phyloP scores from a whole-genome alignment of 108 stramenopile species.

The Cyclostephanos tholiformis region DNA sequence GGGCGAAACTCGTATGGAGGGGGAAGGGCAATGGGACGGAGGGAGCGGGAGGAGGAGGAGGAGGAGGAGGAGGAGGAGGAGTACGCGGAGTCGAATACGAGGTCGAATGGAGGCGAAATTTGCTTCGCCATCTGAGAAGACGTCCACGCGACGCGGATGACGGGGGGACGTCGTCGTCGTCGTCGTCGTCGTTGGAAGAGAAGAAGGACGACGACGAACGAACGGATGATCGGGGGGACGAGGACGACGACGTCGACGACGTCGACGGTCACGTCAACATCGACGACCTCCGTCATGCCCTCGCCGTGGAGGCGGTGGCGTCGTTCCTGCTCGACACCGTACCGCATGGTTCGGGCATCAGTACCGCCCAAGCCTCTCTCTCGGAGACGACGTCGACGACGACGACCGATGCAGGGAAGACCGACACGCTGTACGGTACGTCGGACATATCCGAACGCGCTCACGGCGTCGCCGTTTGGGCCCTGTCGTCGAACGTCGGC shows the following conservation, averaged over 20 bases:
- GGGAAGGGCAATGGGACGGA: slow-evolving; percentile 6
- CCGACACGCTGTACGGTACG: neutral
- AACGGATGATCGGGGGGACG: neutral
- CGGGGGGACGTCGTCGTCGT: no score
- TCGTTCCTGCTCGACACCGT: slow-evolving; percentile 41
- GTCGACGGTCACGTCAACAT: neutral
- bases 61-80: neutral
- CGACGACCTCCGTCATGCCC: slow-evolving; percentile 39
- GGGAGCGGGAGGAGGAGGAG: neutral
- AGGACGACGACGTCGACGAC: neutral
- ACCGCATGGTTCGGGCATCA: slow-evolving; percentile 19
- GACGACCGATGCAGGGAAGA: slow-evolving; percentile 16
- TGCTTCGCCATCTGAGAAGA: slow-evolving; percentile 17
- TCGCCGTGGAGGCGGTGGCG: slow-evolving; percentile 49
- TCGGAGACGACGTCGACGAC: neutral
- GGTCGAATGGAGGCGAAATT: slow-evolving; percentile 17
- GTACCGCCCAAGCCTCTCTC: neutral
- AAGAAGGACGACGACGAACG: slow-evolving; percentile 7
- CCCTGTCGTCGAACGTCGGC: slow-evolving; percentile 56
- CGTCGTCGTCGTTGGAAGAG: neutral
- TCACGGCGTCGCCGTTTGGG: slow-evolving; percentile 82
- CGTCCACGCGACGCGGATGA: neutral
- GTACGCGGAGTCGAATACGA: slow-evolving; percentile 17
- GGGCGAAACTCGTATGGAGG: slow-evolving; percentile 28
- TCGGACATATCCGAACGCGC: slow-evolving; percentile 15